Percentiles rank a stretch among this genome's conserved stretches.
Conservation (phyloP, 106 monocot genomes). For the Cymbidium sinense region DNA sequence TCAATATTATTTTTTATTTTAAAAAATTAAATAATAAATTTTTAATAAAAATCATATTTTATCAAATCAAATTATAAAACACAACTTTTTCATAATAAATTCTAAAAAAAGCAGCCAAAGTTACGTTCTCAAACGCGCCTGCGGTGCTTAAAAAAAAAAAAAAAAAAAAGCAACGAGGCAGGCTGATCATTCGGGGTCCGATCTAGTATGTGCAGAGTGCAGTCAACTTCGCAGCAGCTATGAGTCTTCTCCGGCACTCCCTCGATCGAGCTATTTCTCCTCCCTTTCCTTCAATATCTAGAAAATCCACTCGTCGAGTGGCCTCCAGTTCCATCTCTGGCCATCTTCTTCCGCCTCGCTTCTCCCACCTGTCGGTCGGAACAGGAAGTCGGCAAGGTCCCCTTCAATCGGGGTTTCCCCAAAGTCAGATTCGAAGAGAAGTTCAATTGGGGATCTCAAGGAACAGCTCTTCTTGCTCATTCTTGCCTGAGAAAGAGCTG, state of each 20-base stretch:
- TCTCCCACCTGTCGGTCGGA: background rate
- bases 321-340: background rate
- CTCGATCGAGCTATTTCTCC: slow-evolving; percentile 3
- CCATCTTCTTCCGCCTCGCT: background rate
- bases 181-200: no score
- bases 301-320: background rate
- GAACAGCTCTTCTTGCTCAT: slow-evolving; percentile 1
- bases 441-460: slow-evolving; percentile 12
- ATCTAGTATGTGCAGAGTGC: no score
- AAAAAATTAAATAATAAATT: no score
- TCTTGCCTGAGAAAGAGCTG: slow-evolving; percentile 23
- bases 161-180: no score
- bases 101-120: no score
- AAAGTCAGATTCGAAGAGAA: background rate
- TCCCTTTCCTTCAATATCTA: background rate
- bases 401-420: background rate
- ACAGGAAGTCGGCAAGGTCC: background rate
- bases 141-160: no score
- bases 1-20: no score
- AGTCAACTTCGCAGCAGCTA: background rate
- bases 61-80: no score
- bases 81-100: no score
- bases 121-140: no score
- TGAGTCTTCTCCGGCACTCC: background rate
- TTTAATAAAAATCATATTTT: no score